Base-by-base conservation (phyloP, 805 yeast species). In the Metschnikowia cubensis region DNA sequence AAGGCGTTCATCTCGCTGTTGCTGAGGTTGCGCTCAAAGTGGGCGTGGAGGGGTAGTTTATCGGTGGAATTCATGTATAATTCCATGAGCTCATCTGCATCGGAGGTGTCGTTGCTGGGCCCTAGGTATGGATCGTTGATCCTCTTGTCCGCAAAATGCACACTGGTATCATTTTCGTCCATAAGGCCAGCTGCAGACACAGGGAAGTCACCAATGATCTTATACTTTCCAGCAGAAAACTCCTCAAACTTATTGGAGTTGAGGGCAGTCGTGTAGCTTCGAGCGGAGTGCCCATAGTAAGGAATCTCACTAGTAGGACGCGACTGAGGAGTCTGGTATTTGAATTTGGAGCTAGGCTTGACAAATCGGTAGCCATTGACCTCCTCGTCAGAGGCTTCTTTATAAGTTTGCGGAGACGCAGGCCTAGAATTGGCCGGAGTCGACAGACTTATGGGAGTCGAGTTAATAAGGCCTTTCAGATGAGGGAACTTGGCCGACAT, bases 341-440 rank as follows among this genome's bases (percentile, higher is more conserved):
- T 45, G 42, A 57, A 52, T 32, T 50, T 50, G 11, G 51, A 47
- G 15, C 37, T 42, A 1, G 70, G 67, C 35, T 72, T 66, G 4
- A 78, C 67, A 59, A 77, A 76, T 43, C 66, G 64, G 55, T 69
- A 78, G 1, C 81, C 82, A 45, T 73, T 66, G 14, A 70, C 65
- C 3, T 58, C 50, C 1, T 68, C 67, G 1, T 79, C 80, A 50
- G 61, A 70, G 41, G 69, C 75, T 37, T 58, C 59, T 13, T 39
- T 42, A 22, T 40, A 32, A 3, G 37, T 31, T 2, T 50, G 53
- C 7, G 75, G 71, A 6, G 73, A 62, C 10, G 70, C 62, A 4
- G 72, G 61, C 40, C 75, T 55, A 0, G 74, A 69, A 49, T 70
- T 71, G 17, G 76, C 68, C 8, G 77, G 77, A 0, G 77, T 73